These are phyloP conservation scores for Cladosporium velox DNA, from an alignment of 2,329 filamentous ascomycete genomes.

Conservation along the genomic window DNA sequence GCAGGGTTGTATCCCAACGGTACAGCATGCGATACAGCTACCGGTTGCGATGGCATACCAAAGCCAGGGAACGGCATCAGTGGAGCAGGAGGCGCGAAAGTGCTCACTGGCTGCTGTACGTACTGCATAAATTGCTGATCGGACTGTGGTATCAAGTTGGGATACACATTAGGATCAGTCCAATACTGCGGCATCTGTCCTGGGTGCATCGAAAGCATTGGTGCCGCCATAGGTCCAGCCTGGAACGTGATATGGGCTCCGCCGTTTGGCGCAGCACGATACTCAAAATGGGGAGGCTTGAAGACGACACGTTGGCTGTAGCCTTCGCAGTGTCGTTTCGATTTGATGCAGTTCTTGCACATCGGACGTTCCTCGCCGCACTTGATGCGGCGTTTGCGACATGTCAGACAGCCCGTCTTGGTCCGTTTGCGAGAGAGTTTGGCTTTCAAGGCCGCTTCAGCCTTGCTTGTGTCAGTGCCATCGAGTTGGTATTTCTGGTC, in stretches of 20 bases:
- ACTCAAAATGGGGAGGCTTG: conserved; percentile 69
- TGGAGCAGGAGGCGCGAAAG: conserved; percentile 5
- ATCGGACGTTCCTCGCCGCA: conserved; percentile 87
- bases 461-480: conserved; percentile 31
- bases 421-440: conserved; percentile 63
- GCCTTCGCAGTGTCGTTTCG: conserved; percentile 79
- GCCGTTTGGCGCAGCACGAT: conserved; percentile 50
- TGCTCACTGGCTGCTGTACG: conserved; percentile 10
- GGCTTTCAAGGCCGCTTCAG: conserved; percentile 34
- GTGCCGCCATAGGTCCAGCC: conserved; percentile 28
- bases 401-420: conserved; percentile 92
- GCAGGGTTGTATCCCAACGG: conserved; percentile 4
- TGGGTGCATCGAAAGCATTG: conserved; percentile 17
- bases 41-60: background rate
- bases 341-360: conserved; percentile 84
- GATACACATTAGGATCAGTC: conserved; percentile 15
- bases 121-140: conserved; percentile 19
- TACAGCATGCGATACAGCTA: background rate
- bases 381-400: conserved; percentile 92
- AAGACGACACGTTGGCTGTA: conserved; percentile 81
- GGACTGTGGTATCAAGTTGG: conserved; percentile 4
- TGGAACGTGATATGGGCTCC: conserved; percentile 41
- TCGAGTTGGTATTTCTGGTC: conserved; percentile 9
- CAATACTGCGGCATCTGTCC: conserved; percentile 18
- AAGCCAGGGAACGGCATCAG: conserved; percentile 13